Percentiles rank a stretch among this genome's conserved stretches.
These are phyloP conservation scores for Xanthoceras sorbifolium DNA, from an alignment of 345 rosid genomes.

Conservation along the genomic window DNA sequence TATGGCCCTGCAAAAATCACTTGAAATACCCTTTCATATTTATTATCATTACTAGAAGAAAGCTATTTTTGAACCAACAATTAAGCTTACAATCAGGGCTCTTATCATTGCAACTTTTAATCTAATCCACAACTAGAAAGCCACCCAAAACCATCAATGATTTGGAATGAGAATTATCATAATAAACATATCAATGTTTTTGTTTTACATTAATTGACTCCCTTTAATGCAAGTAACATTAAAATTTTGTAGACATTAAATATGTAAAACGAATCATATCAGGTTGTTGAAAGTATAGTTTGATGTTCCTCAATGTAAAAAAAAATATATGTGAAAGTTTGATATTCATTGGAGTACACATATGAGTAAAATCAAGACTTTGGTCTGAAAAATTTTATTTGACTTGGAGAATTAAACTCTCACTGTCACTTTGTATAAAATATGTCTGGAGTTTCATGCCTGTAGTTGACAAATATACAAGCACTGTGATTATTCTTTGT, in stretches of 20 bases:
- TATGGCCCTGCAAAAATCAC: background rate
- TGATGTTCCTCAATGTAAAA: too few species aligned
- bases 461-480: background rate
- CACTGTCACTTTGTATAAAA: background rate
- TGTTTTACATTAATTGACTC: background rate
- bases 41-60: slow-evolving; percentile 3
- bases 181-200: background rate
- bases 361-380: background rate
- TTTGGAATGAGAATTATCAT: background rate
- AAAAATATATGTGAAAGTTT: too few species aligned
- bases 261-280: too few species aligned
- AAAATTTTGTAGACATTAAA: background rate
- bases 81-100: background rate
- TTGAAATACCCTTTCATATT: background rate
- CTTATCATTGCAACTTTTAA: background rate
- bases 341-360: too few species aligned
- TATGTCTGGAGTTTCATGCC: background rate
- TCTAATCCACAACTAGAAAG: slow-evolving; percentile 3
- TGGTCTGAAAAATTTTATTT: background rate
- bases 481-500: slow-evolving; percentile 33
- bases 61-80: slow-evolving; percentile 24
- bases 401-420: too few species aligned
- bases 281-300: too few species aligned
- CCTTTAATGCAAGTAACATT: background rate
- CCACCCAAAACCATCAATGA: background rate